A percentile compares a stretch with the other conserved stretches of the same genome.
Evolutionary conservation across 78 protist species (phyloP).

Genomic region (Bigelowiella natans): DNA sequence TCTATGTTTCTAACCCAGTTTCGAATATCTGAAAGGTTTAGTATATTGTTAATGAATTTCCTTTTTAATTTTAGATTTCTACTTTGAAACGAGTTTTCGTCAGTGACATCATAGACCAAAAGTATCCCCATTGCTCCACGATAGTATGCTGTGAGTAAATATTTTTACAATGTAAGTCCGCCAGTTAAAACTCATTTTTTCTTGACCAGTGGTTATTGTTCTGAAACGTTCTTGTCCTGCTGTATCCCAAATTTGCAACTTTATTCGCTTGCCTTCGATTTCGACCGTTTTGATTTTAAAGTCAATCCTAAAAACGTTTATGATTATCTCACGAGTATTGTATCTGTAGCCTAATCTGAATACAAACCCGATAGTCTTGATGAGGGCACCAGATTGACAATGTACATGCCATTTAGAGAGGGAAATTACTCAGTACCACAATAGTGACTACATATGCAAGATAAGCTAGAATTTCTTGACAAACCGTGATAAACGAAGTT

Average conservation of each 20-base stretch:
- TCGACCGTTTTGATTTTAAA: slow-evolving; percentile 93
- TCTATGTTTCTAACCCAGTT: slow-evolving; percentile 37
- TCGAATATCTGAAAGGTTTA: background rate
- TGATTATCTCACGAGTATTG: too few relatives aligned
- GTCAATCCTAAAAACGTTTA: slow-evolving; percentile 56
- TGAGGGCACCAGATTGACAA: too few relatives aligned
- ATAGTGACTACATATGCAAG: too few relatives aligned
- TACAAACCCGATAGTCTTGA: too few relatives aligned
- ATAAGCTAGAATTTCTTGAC: too few relatives aligned
- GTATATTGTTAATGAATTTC: background rate
- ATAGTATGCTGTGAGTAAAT: slow-evolving; percentile 70
- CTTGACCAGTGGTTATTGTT: slow-evolving; percentile 45
- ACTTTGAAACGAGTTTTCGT: slow-evolving; percentile 55
- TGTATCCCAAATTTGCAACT: slow-evolving; percentile 52
- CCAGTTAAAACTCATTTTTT: background rate
- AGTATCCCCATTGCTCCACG: slow-evolving; percentile 97
- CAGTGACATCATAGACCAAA: slow-evolving; percentile 88
- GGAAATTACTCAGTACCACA: too few relatives aligned
- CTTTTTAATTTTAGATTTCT: background rate
- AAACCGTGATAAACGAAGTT: slow-evolving; percentile 67
- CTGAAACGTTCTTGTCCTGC: slow-evolving; percentile 74
- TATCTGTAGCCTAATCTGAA: too few relatives aligned
- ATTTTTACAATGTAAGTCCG: background rate
- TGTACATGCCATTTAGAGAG: too few relatives aligned
- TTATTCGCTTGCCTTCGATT: slow-evolving; percentile 27